Base-by-base conservation (phyloP, 2,329 filamentous ascomycete species). In the Raffaelea deltoideospora region DNA sequence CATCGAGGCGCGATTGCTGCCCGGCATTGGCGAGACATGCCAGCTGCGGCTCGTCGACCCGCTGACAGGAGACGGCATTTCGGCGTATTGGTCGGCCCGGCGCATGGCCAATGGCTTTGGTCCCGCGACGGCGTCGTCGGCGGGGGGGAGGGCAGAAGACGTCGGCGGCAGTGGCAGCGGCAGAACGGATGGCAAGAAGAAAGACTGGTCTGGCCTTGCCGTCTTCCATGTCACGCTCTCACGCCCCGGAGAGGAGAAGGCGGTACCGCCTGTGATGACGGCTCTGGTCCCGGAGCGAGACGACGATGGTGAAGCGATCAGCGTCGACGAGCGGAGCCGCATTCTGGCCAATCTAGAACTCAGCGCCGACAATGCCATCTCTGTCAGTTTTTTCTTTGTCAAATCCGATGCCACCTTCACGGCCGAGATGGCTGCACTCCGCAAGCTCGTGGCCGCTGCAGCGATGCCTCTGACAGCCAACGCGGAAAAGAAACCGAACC, bases 61-160 rank as follows among this genome's bases (percentile, higher is more conserved):
- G 1, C 31, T 17, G 4, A 38, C 38, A 1, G 18, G 19, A 1
- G 17, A 23, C 4, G 34, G 15, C 3, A n/a, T 21, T 4, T 45
- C 45, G 0, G 39, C 33, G 3, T 46, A 37, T 36, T 46, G 45
- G 45, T 27, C 23, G 3, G 44, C 34, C 0, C 24, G 34, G 17
- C 42, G 45, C 3, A 35, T 35, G 7, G 18, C 26, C 34, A 45
- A 43, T 40, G 39, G 38, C n/a, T 46, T 47, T 14, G 40, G 26
- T 0, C 10, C 28, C 11, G 19, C 31, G 9, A n/a, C n/a, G n/a
- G n/a, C n/a, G n/a, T n/a, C n/a, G n/a, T n/a, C n/a, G n/a, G n/a
- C n/a, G n/a, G n/a, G n/a, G n/a, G n/a, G n/a, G n/a, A n/a, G n/a
- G n/a, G n/a, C n/a, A n/a, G 35, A 35, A 3, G 21, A 28, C 1